Evolutionary conservation across 495 filamentous ascomycete species (phyloP), one percentile per base, ranked within the genome.

Genomic region (Alectoria sarmentosa): DNA sequence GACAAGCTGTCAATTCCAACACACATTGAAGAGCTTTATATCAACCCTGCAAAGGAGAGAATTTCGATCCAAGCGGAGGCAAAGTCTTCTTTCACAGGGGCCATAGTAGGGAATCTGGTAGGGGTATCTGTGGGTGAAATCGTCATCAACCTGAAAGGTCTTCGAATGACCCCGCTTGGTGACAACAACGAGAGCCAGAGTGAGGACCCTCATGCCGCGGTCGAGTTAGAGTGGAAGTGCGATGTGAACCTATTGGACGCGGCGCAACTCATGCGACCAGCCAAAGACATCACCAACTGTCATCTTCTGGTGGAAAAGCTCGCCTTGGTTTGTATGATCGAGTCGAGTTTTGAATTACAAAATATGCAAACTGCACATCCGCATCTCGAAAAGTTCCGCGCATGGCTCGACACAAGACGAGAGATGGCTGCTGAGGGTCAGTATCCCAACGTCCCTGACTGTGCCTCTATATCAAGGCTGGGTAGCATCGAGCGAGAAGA

Each of bases 201-300:
- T 28, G 57, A 42, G 63, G 71, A 63, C 65, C 46, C 61, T 21
- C 61, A 62, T 32, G 69, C 68, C 6, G 72, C 65, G 28, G 70
- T 71, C 38, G 60, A 64, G 23, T 60, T 72, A 36, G 65, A 75
- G 46, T 75, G 73, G 73, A 37, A 57, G 56, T 58, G 63, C 36
- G 71, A 75, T 42, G 52, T 74, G 26, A 68, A 75, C 49, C 71
- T 75, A 21, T 23, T 73, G 9, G 49, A 69, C 28, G 41, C 66
- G 3, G 56, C 65, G 6, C 62, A 70, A 30, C 61, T 75, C 19
- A 72, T 74, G 49, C 65, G 59, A 23, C 64, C 64, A 19, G 44
- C 42, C 34, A 62, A 62, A 62, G 60, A 62, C 44, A 62, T 62
- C n/a, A 62, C 42, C 19, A 54, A 13, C 17, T 61, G 60, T 7